Evolutionary conservation across 1,139 yeast genomes (phyloP).

Genomic region (Petasospora fabianii): DNA sequence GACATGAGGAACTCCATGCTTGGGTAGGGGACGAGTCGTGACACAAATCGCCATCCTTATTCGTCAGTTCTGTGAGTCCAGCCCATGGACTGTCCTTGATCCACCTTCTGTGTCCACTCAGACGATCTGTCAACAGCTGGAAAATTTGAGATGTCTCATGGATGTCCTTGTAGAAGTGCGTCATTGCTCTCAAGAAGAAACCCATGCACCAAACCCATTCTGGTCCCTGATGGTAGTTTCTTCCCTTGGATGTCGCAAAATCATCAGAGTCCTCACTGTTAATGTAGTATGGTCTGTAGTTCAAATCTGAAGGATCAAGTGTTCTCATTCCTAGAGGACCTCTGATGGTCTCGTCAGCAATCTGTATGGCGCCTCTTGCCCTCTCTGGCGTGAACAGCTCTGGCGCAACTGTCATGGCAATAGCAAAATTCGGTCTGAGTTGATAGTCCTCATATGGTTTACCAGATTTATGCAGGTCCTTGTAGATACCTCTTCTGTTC

Average conservation of each 20-base stretch:
- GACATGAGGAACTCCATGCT: slow-evolving; percentile 91
- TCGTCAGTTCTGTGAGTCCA: slow-evolving; percentile 88
- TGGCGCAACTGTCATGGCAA: slow-evolving; percentile 92
- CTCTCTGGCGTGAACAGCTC: slow-evolving; percentile 66
- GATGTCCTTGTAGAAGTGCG: slow-evolving; percentile 43
- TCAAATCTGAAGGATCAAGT: slow-evolving; percentile 86
- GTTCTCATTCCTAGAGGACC: slow-evolving; percentile 95
- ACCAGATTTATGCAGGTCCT: slow-evolving; percentile 76
- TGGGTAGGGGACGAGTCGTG: slow-evolving; percentile 90
- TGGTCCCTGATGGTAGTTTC: slow-evolving; percentile 98
- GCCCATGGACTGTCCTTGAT: slow-evolving; percentile 80
- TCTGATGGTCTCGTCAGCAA: slow-evolving; percentile 70
- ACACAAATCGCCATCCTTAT: slow-evolving; percentile 79
- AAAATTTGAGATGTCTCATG: slow-evolving; percentile 33
- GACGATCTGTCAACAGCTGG: slow-evolving; percentile 49
- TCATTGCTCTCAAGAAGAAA: slow-evolving; percentile 76
- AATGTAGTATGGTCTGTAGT: slow-evolving; percentile 84
- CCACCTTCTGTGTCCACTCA: slow-evolving; percentile 68
- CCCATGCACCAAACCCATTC: slow-evolving; percentile 97
- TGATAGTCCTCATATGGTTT: slow-evolving; percentile 94
- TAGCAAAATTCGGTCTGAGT: slow-evolving; percentile 84
- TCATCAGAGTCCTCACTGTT: slow-evolving; percentile 80
- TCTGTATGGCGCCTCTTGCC: slow-evolving; percentile 59
- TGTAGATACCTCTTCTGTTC: slow-evolving; percentile 90
- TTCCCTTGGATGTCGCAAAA: slow-evolving; percentile 90